These are phyloP conservation scores for Penicillium malachiteum DNA, from an alignment of 495 filamentous ascomycete species.

Conservation along the genomic window DNA sequence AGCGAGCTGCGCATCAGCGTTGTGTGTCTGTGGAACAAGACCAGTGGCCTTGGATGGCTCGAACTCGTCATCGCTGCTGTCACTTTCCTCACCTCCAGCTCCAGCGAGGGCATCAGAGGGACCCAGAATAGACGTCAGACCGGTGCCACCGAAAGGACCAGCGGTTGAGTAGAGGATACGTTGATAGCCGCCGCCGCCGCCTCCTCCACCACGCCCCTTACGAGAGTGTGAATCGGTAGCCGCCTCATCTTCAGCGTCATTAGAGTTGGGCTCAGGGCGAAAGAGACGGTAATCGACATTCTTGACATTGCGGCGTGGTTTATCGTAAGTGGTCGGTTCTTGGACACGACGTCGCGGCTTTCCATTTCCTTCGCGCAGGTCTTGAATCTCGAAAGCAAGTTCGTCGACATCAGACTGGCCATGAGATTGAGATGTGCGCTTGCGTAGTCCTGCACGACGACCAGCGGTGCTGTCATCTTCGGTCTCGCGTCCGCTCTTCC, in stretches of 20 bases:
- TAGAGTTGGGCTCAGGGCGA: conserved; percentile 68
- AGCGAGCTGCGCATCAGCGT: conserved; percentile 54
- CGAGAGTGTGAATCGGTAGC: conserved; percentile 67
- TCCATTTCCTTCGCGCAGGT: conserved; percentile 12
- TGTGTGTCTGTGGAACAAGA: conserved; percentile 61
- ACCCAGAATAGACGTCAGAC: conserved; percentile 68
- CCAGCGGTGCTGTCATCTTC: conserved; percentile 50
- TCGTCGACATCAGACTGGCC: conserved; percentile 63
- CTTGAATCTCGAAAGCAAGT: conserved; percentile 73
- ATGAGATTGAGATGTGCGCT: conserved; percentile 53
- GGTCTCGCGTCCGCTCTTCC: conserved; percentile 35
- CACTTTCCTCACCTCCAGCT: conserved; percentile 79
- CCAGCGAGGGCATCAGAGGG: conserved; percentile 71
- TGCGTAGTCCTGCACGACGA: conserved; percentile 52
- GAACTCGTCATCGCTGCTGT: conserved; percentile 93
- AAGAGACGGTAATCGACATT: conserved; percentile 73
- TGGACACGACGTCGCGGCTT: conserved; percentile 54
- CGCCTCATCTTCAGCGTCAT: conserved; percentile 62
- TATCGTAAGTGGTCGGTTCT: conserved; percentile 55
- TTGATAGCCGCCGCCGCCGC: conserved; percentile 62
- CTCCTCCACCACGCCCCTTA: conserved; percentile 45
- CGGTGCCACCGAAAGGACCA: conserved; percentile 89
- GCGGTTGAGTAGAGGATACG: conserved; percentile 78
- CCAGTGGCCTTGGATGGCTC: conserved; percentile 37
- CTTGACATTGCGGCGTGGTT: conserved; percentile 54